Conservation (phyloP, 2,329 filamentous ascomycete genomes). For the Paecilomyces formosus region DNA sequence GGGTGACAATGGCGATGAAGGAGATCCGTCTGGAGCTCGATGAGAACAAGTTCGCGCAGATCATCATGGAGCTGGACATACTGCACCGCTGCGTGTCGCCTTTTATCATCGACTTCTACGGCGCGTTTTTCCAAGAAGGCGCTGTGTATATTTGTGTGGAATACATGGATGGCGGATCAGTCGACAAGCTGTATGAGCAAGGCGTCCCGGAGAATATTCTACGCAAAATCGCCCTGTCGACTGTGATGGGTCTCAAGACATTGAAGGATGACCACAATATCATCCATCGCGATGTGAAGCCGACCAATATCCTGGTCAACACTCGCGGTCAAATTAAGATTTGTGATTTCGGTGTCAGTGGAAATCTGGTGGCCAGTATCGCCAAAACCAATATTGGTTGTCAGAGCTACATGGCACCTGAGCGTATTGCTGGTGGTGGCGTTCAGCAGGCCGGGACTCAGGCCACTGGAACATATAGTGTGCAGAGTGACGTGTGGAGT, state of each 20-base stretch:
- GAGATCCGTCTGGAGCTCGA: slow-evolving; percentile 93
- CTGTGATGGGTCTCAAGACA: slow-evolving; percentile 82
- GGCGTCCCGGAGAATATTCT: slow-evolving; percentile 85
- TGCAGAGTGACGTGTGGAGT: slow-evolving; percentile 98
- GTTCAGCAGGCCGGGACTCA: slow-evolving; percentile 63
- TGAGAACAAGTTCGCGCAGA: slow-evolving; percentile 92
- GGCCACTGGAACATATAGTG: slow-evolving; percentile 82
- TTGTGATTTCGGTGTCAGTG: slow-evolving; percentile 95
- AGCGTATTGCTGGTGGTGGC: slow-evolving; percentile 83
- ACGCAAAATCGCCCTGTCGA: slow-evolving; percentile 82
- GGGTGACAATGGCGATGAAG: slow-evolving; percentile 97
- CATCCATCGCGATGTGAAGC: slow-evolving; percentile 97
- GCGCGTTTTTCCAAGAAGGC: slow-evolving; percentile 97
- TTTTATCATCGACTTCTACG: slow-evolving; percentile 98
- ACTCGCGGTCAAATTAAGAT: slow-evolving; percentile 90
- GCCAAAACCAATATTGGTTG: slow-evolving; percentile 98
- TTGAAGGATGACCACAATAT: slow-evolving; percentile 98
- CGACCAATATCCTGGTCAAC: slow-evolving; percentile 96
- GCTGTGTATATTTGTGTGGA: slow-evolving; percentile 99
- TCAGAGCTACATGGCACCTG: slow-evolving; percentile 98
- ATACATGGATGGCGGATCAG: slow-evolving; percentile 97
- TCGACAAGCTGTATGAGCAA: slow-evolving; percentile 89
- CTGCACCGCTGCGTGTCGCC: slow-evolving; percentile 90
- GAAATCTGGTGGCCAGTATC: slow-evolving; percentile 93
- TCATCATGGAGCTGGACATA: slow-evolving; percentile 95